Base-by-base conservation (phyloP, 1,284 basidiomycete genomes). In the Irpex lacteus region DNA sequence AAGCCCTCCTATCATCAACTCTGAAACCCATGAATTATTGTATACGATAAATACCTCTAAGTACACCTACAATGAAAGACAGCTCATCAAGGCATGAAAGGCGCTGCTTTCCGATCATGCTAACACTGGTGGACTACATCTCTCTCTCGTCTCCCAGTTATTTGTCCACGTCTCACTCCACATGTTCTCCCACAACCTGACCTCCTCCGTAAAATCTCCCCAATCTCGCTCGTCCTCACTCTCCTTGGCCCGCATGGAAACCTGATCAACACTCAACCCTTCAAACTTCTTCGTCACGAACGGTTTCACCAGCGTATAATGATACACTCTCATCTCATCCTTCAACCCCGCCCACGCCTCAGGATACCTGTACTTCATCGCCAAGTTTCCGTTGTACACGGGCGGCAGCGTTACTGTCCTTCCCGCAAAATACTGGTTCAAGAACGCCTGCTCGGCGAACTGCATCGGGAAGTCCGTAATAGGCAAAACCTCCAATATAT, bases 381-480 rank as follows among this genome's bases (percentile, higher is more conserved):
- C 81, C 3, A 82, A 71, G 69, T 82, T 82, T 60, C 76, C 80
- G 67, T 82, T 82, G 71, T 83, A 83, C 50, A 74, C 71, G 63
- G 80, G 81, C 8, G 81, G 82, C 5, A 83, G 73, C 15, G 76
- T 73, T 44, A 78, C 70, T 75, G 49, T 77, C 75, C 18, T 74
- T 72, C 1, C 54, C 13, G 74, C 78, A 63, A 78, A 83, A 67
- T 79, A 82, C 21, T 77, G 60, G 66, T 82, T 82, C n/a, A 83
- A 69, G 70, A 81, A 82, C 18, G 77, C 74, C 70, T 82, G 81
- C 66, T 82, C 81, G 2, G 79, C 81, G 58, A 80, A 70, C 5
- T 68, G 62, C 5, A 69, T 72, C 5, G 75, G 77, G 67, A 75
- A 82, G 21, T 63, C 66, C 9, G 80, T 78, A 1, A 60, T 68